Conservation (phyloP, 129 eudicot genomes). For the Cynara cardunculus region DNA sequence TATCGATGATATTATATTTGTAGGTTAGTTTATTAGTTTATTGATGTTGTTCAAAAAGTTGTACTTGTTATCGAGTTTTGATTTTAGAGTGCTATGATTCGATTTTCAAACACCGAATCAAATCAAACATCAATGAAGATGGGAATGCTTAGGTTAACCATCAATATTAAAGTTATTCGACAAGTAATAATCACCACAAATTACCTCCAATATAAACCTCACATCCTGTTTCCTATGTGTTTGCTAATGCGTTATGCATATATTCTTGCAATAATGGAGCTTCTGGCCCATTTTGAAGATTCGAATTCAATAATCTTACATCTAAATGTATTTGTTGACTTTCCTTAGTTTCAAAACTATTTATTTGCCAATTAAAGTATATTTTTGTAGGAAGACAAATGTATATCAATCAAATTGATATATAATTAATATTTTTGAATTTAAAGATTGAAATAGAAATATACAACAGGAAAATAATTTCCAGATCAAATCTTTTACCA, state of each 20-base stretch:
- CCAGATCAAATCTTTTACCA: too few species aligned
- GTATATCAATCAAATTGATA: too few species aligned
- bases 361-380: not conserved
- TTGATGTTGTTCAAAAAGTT: too few species aligned
- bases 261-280: not conserved
- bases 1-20: too few species aligned
- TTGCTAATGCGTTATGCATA: conserved; percentile 1
- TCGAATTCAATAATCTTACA: not conserved
- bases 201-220: not conserved
- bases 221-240: not conserved
- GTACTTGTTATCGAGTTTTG: too few species aligned
- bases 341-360: not conserved
- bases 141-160: not conserved
- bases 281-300: not conserved
- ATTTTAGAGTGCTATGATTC: not conserved
- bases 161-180: conserved; percentile 1
- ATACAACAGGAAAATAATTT: too few species aligned
- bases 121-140: not conserved
- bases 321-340: not conserved
- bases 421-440: too few species aligned
- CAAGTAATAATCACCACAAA: conserved; percentile 11
- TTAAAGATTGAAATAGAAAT: too few species aligned
- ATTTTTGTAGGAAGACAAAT: not conserved
- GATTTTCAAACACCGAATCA: not conserved
- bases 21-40: too few species aligned